Percentiles rank a stretch among this genome's conserved stretches.
Evolutionary conservation across 202 grass and related monocot species (phyloP).

Genomic region (Dendrocalamus latiflorus): DNA sequence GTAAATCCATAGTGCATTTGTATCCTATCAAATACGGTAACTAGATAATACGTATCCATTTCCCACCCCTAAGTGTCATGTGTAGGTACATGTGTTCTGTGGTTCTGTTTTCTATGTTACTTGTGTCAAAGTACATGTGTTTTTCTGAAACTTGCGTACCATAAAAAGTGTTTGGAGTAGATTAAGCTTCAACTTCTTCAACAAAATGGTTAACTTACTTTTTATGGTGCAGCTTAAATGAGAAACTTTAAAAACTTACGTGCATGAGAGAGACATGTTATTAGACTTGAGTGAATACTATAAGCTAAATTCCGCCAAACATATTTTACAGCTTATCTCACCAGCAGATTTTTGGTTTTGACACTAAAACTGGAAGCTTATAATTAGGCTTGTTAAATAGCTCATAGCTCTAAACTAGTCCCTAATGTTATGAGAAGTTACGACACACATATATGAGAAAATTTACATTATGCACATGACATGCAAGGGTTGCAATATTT

Average conservation of each 20-base stretch:
- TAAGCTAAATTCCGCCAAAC: background rate
- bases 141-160: background rate
- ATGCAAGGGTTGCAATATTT: background rate
- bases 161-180: background rate
- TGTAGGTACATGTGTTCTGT: background rate
- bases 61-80: no score
- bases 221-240: conserved; percentile 1
- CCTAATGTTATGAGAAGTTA: background rate
- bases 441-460: background rate
- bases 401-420: background rate
- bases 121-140: background rate
- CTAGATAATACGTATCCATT: no score
- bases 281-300: background rate
- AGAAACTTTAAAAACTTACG: background rate
- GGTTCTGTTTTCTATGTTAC: background rate
- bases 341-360: background rate
- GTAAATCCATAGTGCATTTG: no score
- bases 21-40: no score
- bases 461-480: background rate
- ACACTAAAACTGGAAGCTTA: conserved; percentile 1
- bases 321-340: background rate
- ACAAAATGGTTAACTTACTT: background rate
- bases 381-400: background rate
- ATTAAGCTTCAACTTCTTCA: background rate
- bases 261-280: background rate